phyloP scores from a whole-genome alignment of 441 rosid species.

The Gossypium schwendimanii region DNA sequence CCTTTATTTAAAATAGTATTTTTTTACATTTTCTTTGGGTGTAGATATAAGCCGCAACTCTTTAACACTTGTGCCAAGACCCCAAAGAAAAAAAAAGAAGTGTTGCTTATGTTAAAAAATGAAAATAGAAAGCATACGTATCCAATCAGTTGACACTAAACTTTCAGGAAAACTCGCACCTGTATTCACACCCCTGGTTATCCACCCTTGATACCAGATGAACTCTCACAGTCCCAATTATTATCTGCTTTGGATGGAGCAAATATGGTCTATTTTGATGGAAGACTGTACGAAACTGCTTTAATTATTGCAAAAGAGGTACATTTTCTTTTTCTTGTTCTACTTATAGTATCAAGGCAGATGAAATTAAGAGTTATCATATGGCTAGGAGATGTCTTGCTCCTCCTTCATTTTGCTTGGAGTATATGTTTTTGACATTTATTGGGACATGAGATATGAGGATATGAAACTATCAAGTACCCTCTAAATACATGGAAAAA shows the following conservation, averaged over 20 bases:
- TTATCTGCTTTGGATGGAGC: conserved; percentile 58
- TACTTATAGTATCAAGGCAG: background rate
- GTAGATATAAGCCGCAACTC: background rate
- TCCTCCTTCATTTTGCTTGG: too few species aligned
- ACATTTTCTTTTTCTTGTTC: conserved; percentile 19
- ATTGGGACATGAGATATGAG: too few species aligned
- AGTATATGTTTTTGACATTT: too few species aligned
- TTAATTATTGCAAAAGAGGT: conserved; percentile 74
- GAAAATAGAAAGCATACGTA: background rate
- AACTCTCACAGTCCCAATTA: conserved; percentile 49
- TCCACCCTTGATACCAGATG: conserved; percentile 64
- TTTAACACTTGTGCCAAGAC: background rate
- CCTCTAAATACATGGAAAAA: too few species aligned
- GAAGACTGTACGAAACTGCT: conserved; percentile 65
- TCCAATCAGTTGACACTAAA: background rate
- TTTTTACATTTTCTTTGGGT: background rate
- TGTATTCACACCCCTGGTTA: conserved; percentile 86
- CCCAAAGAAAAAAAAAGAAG: background rate
- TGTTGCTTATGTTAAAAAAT: conserved; percentile 61
- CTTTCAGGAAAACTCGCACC: conserved; percentile 79
- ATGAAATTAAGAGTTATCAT: background rate
- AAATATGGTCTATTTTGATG: conserved; percentile 65
- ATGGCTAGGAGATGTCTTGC: background rate
- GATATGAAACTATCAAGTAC: too few species aligned
- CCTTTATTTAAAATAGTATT: background rate